phyloP scores from a whole-genome alignment of 2,329 filamentous ascomycete genomes.

The Lachnellula cervina region DNA sequence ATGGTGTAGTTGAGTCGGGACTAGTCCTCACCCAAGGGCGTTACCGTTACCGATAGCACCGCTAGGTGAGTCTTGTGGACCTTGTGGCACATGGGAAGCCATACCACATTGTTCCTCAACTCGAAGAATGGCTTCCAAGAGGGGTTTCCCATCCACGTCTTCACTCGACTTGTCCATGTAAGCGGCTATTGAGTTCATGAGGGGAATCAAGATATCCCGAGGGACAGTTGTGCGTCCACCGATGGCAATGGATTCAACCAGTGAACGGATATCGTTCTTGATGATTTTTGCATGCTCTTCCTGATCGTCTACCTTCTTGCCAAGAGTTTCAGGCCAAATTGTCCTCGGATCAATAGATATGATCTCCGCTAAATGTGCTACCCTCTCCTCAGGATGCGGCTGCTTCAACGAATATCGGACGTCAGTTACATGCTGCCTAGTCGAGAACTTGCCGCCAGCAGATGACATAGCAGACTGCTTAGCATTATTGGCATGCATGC shows the following conservation, averaged over 20 bases:
- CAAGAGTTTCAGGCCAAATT: conserved; percentile 2
- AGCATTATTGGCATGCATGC: conserved; percentile 8
- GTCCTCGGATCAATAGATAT: conserved; percentile 5
- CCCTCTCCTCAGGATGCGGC: conserved; percentile 1
- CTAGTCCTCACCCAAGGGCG: neutral
- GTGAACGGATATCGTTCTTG: conserved; percentile 5
- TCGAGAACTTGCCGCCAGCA: neutral
- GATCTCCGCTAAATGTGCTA: conserved; percentile 3
- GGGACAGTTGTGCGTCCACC: conserved; percentile 3
- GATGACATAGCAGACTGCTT: conserved; percentile 5
- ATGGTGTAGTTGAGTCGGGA: no score
- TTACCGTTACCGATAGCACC: neutral
- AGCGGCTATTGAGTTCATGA: conserved; percentile 5
- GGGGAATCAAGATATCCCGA: conserved; percentile 6
- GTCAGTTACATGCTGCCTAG: neutral
- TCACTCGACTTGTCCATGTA: conserved; percentile 9
- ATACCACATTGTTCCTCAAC: conserved; percentile 4
- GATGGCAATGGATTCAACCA: conserved; percentile 4
- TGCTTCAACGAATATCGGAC: neutral
- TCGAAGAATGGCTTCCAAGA: conserved; percentile 3
- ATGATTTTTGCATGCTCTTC: conserved; percentile 6
- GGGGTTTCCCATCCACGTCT: conserved; percentile 5
- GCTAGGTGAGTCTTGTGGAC: neutral
- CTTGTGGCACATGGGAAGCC: neutral
- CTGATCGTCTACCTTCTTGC: conserved; percentile 2